These are phyloP conservation scores for Hemerocallis citrina DNA, from an alignment of 106 monocot species.

Conservation along the genomic window DNA sequence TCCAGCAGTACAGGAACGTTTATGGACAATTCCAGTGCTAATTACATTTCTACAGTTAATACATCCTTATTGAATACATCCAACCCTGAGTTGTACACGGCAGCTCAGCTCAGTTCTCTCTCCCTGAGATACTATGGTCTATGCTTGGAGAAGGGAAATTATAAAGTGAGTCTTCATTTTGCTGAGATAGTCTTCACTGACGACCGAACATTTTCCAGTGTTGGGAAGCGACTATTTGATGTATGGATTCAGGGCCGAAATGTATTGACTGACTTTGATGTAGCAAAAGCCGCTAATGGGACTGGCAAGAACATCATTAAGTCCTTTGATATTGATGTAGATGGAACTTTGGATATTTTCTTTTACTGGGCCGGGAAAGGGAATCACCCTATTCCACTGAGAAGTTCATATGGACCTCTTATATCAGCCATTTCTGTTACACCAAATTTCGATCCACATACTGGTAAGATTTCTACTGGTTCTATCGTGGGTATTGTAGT, in stretches of 20 bases:
- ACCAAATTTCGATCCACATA: neutral
- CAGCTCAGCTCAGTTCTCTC: constrained; percentile 24
- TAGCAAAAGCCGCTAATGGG: neutral
- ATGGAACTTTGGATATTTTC: neutral
- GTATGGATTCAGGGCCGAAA: constrained; percentile 34
- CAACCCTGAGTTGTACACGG: constrained; percentile 18
- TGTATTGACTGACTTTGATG: neutral
- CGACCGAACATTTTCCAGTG: constrained; percentile 19
- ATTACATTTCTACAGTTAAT: constrained; percentile 22
- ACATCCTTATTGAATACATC: constrained; percentile 4
- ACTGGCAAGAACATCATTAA: neutral
- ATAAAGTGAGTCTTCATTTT: constrained; percentile 33
- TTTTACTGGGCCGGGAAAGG: neutral
- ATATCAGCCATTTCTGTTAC: neutral
- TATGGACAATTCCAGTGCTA: neutral
- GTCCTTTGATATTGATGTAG: neutral
- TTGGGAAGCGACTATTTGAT: constrained; percentile 37
- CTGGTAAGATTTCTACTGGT: neutral
- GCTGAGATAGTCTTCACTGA: constrained; percentile 36
- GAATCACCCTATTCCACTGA: neutral
- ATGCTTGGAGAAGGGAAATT: constrained; percentile 31
- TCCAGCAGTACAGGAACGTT: constrained; percentile 29
- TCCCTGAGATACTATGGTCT: constrained; percentile 45
- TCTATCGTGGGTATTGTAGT: neutral
- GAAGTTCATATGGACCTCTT: neutral